Conservation (phyloP, 1,284 basidiomycete species). For the Sanghuangporus baumii region DNA sequence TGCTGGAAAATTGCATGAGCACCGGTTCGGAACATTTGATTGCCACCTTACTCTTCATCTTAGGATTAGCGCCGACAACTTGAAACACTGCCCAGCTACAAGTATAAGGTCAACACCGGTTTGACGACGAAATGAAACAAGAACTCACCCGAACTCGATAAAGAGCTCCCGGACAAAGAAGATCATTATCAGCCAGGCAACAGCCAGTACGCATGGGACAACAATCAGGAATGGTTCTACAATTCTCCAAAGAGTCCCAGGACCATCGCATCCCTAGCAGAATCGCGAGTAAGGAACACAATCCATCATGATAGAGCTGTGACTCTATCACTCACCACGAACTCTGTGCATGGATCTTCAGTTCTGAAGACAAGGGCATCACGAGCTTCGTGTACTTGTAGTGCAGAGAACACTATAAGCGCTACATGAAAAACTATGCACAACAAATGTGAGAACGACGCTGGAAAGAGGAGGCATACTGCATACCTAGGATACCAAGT, state of each 20-base stretch:
- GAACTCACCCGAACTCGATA: constrained; percentile 49
- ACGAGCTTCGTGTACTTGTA: constrained; percentile 70
- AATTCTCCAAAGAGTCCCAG: constrained; percentile 36
- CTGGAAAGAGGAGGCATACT: neutral
- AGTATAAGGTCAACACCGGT: constrained; percentile 13
- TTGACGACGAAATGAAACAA: neutral
- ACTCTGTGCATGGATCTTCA: constrained; percentile 17
- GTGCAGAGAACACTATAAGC: constrained; percentile 62
- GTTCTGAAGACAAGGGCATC: constrained; percentile 45
- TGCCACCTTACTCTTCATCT: constrained; percentile 61
- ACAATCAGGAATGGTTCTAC: constrained; percentile 40
- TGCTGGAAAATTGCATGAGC: constrained; percentile 33
- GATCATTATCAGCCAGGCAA: constrained; percentile 32
- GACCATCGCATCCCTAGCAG: constrained; percentile 30
- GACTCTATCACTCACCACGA: constrained; percentile 20
- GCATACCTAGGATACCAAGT: constrained; percentile 61
- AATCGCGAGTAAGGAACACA: neutral
- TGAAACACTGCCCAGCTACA: constrained; percentile 80
- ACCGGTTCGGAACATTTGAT: neutral
- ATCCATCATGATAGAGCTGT: neutral
- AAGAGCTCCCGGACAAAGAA: constrained; percentile 38
- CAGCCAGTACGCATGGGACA: constrained; percentile 34
- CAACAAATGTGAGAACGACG: neutral
- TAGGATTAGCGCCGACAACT: constrained; percentile 74
- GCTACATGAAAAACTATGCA: constrained; percentile 64